Percentiles rank a stretch among this genome's conserved stretches.
Evolutionary conservation across 805 yeast species (phyloP).

Genomic region (Candida stauntonica): DNA sequence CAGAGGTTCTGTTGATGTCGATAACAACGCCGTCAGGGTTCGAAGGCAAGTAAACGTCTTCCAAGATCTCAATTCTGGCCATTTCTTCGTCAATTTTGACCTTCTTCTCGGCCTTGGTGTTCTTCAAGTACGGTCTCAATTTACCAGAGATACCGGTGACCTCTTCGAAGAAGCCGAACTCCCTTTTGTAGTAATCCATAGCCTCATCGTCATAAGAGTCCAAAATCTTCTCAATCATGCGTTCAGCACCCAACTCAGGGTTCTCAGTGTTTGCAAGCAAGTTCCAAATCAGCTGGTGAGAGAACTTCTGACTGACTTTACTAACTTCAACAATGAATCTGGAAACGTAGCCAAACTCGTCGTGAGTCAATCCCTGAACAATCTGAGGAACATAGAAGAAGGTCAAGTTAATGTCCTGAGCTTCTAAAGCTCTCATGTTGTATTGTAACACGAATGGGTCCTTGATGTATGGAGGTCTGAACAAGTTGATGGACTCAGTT

Average conservation of each 20-base stretch:
- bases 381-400: conserved; percentile 98
- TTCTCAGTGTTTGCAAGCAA: conserved; percentile 89
- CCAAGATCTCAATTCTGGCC: conserved; percentile 65
- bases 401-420: conserved; percentile 80
- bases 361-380: conserved; percentile 87
- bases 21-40: conserved; percentile 94
- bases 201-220: conserved; percentile 57
- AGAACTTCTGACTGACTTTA: conserved; percentile 81
- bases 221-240: conserved; percentile 66
- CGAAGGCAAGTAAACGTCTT: conserved; percentile 89
- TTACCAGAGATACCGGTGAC: conserved; percentile 94
- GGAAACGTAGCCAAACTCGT: conserved; percentile 78
- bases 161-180: conserved; percentile 83
- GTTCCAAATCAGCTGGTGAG: conserved; percentile 98
- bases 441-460: conserved; percentile 75
- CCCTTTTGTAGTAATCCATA: conserved; percentile 66
- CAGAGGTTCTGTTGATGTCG: conserved; percentile 88
- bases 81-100: conserved; percentile 95
- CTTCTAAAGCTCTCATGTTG: conserved; percentile 84
- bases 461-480: conserved; percentile 64
- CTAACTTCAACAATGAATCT: conserved; percentile 90
- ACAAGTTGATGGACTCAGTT: conserved; percentile 76
- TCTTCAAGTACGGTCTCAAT: conserved; percentile 89
- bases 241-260: conserved; percentile 79
- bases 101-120: conserved; percentile 94